Conservation (phyloP, 2,329 filamentous ascomycete genomes). For the Neonectria hederae region DNA sequence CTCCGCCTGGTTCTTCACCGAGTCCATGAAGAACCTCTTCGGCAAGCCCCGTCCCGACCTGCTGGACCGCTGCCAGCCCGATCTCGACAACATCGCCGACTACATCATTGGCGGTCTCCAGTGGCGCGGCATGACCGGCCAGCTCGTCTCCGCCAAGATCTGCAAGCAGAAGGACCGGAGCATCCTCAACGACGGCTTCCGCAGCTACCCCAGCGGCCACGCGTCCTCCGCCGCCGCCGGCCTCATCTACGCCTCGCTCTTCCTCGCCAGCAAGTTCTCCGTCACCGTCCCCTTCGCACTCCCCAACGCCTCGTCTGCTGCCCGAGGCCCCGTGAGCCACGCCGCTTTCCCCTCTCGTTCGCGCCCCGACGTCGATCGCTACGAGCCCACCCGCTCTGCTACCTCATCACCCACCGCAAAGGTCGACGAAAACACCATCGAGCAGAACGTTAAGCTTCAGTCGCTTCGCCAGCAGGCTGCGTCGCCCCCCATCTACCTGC, state of each 20-base stretch:
- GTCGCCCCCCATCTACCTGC: constrained; percentile 81
- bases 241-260: constrained; percentile 85
- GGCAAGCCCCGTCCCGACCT: constrained; percentile 82
- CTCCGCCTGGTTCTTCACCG: constrained; percentile 80
- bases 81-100: constrained; percentile 68
- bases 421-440: constrained; percentile 32
- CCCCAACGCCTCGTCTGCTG: constrained; percentile 55
- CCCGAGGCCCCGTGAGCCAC: constrained; percentile 69
- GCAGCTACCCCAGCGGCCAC: constrained; percentile 72
- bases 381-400: constrained; percentile 45
- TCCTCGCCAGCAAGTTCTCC: constrained; percentile 83
- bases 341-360: constrained; percentile 82
- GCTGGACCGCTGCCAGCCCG: constrained; percentile 80
- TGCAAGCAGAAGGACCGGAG: constrained; percentile 72
- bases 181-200: constrained; percentile 81
- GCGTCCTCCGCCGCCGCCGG: constrained; percentile 78
- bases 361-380: constrained; percentile 48
- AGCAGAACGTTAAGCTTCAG: constrained; percentile 47
- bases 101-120: constrained; percentile 71
- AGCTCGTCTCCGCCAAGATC: constrained; percentile 79
- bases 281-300: constrained; percentile 77
- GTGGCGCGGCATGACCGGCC: constrained; percentile 63
- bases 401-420: constrained; percentile 40
- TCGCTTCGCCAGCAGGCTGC: constrained; percentile 74
- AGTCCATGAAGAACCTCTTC: constrained; percentile 83